phyloP scores from a whole-genome alignment of 2,329 filamentous ascomycete genomes.

The Talaromyces piceae region DNA sequence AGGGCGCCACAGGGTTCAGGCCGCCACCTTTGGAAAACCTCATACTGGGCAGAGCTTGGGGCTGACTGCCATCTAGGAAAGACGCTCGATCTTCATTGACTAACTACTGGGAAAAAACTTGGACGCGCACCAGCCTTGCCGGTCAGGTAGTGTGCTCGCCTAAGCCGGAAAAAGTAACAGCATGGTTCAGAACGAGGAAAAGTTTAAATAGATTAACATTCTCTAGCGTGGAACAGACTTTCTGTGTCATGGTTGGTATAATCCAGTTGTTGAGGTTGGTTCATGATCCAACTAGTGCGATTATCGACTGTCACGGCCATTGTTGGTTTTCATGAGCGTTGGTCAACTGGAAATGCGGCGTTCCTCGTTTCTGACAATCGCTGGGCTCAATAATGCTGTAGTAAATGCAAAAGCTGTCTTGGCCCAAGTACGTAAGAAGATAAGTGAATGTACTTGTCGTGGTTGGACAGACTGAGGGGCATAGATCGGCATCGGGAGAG shows the following conservation, averaged over 20 bases:
- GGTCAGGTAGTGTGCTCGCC: neutral
- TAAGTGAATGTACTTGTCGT: neutral
- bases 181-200: neutral
- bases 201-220: neutral
- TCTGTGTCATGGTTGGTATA: neutral
- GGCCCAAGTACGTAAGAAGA: neutral
- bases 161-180: neutral
- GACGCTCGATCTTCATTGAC: too few relatives aligned
- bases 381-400: neutral
- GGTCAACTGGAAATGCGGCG: neutral
- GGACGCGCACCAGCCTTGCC: neutral
- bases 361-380: neutral
- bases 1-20: neutral
- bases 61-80: neutral
- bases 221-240: neutral
- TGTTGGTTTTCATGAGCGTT: neutral
- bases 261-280: too few relatives aligned
- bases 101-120: neutral
- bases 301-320: neutral
- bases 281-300: too few relatives aligned
- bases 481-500: neutral
- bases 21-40: neutral
- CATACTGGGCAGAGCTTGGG: neutral
- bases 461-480: neutral
- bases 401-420: neutral